A percentile compares a stretch with the other conserved stretches of the same genome.
Evolutionary conservation across 495 filamentous ascomycete species (phyloP).

Genomic region (Trichocladium antarcticum): DNA sequence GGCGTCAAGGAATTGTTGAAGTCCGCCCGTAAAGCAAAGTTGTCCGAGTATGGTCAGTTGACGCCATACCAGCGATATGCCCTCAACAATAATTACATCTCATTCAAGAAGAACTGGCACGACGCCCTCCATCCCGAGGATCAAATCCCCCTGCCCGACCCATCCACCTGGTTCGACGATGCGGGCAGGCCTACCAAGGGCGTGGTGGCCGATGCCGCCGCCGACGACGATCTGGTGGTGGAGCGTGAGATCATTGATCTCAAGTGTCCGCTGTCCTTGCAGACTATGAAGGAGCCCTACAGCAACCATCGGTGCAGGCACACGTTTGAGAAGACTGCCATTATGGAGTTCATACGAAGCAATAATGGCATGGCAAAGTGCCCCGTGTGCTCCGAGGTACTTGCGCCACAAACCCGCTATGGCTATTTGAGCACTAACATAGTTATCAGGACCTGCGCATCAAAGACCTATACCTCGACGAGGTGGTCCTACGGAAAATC

Average conservation of each 20-base stretch:
- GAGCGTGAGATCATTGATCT: conserved; percentile 56
- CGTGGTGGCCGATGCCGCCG: conserved; percentile 25
- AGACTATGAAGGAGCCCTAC: conserved; percentile 57
- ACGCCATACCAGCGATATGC: conserved; percentile 48
- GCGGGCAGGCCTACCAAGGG: conserved; percentile 34
- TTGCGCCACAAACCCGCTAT: not conserved
- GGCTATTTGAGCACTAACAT: not conserved
- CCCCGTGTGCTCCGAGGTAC: conserved; percentile 37
- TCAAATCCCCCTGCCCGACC: conserved; percentile 52
- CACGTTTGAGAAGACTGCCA: conserved; percentile 66
- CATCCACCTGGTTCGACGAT: conserved; percentile 60
- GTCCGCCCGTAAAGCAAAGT: conserved; percentile 26
- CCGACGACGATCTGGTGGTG: conserved; percentile 68
- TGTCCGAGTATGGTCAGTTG: conserved; percentile 29
- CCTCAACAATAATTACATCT: conserved; percentile 65
- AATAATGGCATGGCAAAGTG: conserved; percentile 29
- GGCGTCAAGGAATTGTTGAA: conserved; percentile 29
- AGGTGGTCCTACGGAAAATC: conserved; percentile 32
- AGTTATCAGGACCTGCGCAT: conserved; percentile 25
- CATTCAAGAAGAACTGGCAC: conserved; percentile 67
- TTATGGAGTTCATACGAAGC: conserved; percentile 49
- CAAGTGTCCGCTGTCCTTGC: conserved; percentile 72
- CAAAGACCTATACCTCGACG: conserved; percentile 32
- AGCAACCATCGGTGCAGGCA: conserved; percentile 73
- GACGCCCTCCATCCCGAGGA: conserved; percentile 59